Percentiles rank a stretch among this genome's conserved stretches.
These are phyloP conservation scores for Hypsizygus marmoreus DNA, from an alignment of 768 basidiomycete genomes.

Conservation along the genomic window DNA sequence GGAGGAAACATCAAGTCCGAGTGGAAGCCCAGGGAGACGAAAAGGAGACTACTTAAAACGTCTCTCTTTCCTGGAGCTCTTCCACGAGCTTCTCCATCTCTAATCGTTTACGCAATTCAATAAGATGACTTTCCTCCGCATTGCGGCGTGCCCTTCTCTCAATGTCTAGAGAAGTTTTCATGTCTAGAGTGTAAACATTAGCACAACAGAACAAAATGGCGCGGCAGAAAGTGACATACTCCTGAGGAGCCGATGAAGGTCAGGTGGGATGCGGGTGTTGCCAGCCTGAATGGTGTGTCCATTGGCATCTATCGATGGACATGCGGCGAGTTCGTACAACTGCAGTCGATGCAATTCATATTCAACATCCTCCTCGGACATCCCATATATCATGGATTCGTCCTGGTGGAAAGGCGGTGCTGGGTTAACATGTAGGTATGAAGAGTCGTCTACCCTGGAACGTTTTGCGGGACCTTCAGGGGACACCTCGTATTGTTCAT, in stretches of 20 bases:
- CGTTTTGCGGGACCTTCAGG: slow-evolving; percentile 2
- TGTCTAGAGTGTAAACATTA: neutral
- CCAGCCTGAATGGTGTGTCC: neutral
- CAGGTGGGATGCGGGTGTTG: slow-evolving; percentile 1
- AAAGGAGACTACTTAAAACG: too few relatives aligned
- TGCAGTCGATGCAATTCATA: neutral
- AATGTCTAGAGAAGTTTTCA: slow-evolving; percentile 11
- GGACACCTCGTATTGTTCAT: neutral
- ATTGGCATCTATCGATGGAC: neutral
- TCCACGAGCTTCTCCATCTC: slow-evolving; percentile 12
- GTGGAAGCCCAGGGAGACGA: too few relatives aligned
- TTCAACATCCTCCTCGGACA: neutral
- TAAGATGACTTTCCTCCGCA: slow-evolving; percentile 13
- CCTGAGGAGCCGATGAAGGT: neutral
- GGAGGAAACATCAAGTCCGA: too few relatives aligned
- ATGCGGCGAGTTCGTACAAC: slow-evolving; percentile 2
- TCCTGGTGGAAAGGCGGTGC: too few relatives aligned
- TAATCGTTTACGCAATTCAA: slow-evolving; percentile 15
- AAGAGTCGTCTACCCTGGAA: neutral
- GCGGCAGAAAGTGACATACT: too few relatives aligned
- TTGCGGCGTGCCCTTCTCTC: slow-evolving; percentile 15
- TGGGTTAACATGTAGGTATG: too few relatives aligned
- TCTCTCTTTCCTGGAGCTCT: slow-evolving; percentile 5
- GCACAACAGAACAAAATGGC: too few relatives aligned
- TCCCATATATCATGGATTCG: too few relatives aligned